phyloP scores from a whole-genome alignment of 192 early-diverging fungal species.

The Podila epigama region DNA sequence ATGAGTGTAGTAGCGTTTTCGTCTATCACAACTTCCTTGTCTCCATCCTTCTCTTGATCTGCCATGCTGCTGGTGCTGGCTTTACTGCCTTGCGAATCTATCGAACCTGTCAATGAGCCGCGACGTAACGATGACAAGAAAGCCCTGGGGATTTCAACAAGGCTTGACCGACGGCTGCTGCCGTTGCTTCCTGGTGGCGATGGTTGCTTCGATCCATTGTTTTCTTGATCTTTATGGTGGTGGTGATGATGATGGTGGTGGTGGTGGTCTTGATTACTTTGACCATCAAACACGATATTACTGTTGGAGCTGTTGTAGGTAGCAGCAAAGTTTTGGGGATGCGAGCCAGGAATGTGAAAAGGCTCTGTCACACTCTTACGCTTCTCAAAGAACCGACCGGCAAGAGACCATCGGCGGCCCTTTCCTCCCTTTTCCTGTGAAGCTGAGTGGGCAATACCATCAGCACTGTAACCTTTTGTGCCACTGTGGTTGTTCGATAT shows the following conservation, averaged over 20 bases:
- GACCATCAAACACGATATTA: neutral
- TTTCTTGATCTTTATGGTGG: neutral
- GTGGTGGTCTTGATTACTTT: neutral
- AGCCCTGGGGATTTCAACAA: slow-evolving; percentile 31
- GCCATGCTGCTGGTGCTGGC: neutral
- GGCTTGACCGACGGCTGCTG: slow-evolving; percentile 15
- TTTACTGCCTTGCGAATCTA: neutral
- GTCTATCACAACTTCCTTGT: neutral
- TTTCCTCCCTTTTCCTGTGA: neutral
- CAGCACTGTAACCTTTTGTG: neutral
- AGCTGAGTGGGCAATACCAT: neutral
- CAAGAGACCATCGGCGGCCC: neutral
- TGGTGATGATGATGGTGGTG: neutral
- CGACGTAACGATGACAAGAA: slow-evolving; percentile 19
- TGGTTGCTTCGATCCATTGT: neutral
- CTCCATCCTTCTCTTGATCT: no score
- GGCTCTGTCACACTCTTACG: neutral
- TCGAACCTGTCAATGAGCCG: slow-evolving; percentile 1
- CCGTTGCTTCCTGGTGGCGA: slow-evolving; percentile 5
- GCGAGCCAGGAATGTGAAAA: neutral
- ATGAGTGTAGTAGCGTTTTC: neutral
- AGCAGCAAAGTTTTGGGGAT: neutral
- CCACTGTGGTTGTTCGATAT: neutral
- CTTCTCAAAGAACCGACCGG: neutral
- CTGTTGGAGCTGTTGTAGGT: neutral